Conservation (phyloP, 2,329 filamentous ascomycete species). For the Passalora sequoiae region DNA sequence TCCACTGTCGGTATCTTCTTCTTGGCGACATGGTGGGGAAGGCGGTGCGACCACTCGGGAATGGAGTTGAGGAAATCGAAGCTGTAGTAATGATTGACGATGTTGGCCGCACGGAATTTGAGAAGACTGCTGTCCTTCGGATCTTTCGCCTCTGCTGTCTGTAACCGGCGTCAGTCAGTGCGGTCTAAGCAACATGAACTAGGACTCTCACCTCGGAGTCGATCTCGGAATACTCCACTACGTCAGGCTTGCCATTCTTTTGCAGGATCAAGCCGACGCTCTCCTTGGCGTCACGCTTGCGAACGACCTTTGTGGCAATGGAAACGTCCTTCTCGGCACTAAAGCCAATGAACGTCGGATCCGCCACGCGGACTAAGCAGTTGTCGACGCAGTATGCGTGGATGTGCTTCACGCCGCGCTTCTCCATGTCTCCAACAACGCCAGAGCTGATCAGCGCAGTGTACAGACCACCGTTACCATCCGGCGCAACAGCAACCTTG, state of each 20-base stretch:
- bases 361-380: conserved; percentile 97
- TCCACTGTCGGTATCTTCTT: conserved; percentile 95
- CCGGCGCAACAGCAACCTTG: conserved; percentile 87
- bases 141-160: conserved; percentile 67
- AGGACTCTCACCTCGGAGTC: conserved; percentile 66
- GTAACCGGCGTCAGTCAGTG: neutral
- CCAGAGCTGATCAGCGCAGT: conserved; percentile 76
- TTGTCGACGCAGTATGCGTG: conserved; percentile 99
- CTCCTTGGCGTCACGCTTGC: conserved; percentile 94
- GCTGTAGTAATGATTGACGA: conserved; percentile 99
- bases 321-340: conserved; percentile 81
- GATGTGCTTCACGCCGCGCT: conserved; percentile 86
- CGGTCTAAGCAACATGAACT: neutral
- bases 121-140: conserved; percentile 72
- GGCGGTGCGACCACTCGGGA: conserved; percentile 74
- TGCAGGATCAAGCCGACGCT: conserved; percentile 89
- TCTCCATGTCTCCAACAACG: conserved; percentile 80
- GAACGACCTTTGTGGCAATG: conserved; percentile 98
- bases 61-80: conserved; percentile 88
- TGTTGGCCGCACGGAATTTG: conserved; percentile 96
- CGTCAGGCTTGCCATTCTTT: conserved; percentile 93
- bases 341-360: conserved; percentile 93
- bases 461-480: conserved; percentile 97
- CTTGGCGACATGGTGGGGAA: conserved; percentile 91
- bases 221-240: conserved; percentile 98